Conservation (phyloP, 805 yeast species). For the Ogataea corticis region DNA sequence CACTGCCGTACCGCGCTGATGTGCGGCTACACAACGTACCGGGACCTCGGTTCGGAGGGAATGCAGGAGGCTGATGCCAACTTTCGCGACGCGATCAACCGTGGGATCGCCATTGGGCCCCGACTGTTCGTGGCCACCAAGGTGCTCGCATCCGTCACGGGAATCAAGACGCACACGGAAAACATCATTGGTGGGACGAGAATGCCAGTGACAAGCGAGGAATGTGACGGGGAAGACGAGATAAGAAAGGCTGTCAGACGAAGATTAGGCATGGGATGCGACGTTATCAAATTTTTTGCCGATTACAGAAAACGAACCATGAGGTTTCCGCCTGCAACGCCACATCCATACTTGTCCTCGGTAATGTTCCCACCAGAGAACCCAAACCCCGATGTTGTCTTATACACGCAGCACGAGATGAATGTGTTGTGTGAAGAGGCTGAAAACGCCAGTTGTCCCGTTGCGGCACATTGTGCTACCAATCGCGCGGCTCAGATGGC, state of each 20-base stretch:
- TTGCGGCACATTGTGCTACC: conserved; percentile 32
- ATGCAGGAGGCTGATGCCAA: conserved; percentile 32
- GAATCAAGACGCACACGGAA: conserved; percentile 27
- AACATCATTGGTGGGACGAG: conserved; percentile 27
- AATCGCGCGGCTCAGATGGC: conserved; percentile 30
- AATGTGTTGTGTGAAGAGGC: conserved; percentile 29
- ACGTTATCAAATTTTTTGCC: conserved; percentile 30
- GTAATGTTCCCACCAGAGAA: conserved; percentile 28
- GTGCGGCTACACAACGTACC: conserved; percentile 32
- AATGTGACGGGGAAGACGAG: conserved; percentile 30
- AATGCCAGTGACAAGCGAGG: conserved; percentile 26
- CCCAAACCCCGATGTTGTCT: conserved; percentile 31
- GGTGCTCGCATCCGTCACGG: conserved; percentile 25
- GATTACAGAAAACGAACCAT: conserved; percentile 30
- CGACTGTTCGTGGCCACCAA: conserved; percentile 31
- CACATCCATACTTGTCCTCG: conserved; percentile 30
- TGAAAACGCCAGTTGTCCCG: conserved; percentile 26
- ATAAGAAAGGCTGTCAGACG: conserved; percentile 29
- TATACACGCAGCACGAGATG: conserved; percentile 32
- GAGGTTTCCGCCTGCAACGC: conserved; percentile 30
- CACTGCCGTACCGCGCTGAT: conserved; percentile 28
- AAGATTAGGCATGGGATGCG: conserved; percentile 31
- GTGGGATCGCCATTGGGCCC: conserved; percentile 30
- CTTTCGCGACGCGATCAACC: conserved; percentile 29
- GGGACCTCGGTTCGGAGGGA: conserved; percentile 32